A percentile compares a stretch with the other conserved stretches of the same genome.
Conservation (phyloP, 2,329 filamentous ascomycete genomes). For the Chaetomiaceae sp. region DNA sequence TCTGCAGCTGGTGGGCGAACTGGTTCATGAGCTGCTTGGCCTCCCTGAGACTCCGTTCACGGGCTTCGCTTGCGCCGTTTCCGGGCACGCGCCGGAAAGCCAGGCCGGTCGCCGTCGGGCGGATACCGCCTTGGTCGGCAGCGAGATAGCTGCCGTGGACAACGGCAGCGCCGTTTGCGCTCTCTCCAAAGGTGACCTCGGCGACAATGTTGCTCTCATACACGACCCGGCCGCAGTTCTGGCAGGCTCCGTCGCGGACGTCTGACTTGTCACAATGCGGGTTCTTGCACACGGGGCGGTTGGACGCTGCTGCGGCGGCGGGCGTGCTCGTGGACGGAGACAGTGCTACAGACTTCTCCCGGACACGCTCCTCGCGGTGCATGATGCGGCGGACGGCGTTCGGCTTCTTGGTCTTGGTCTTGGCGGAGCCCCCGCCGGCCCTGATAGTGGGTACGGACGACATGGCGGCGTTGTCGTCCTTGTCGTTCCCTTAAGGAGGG, state of each 20-base stretch:
- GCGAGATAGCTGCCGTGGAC: constrained; percentile 87
- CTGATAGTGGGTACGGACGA: constrained; percentile 12
- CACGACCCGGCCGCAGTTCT: constrained; percentile 78
- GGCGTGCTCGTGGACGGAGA: constrained; percentile 17
- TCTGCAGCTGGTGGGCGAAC: constrained; percentile 55
- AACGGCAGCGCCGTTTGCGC: constrained; percentile 75
- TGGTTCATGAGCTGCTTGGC: constrained; percentile 56
- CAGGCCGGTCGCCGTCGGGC: constrained; percentile 53
- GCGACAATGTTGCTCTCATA: constrained; percentile 86
- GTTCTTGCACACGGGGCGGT: constrained; percentile 53
- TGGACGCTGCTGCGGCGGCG: constrained; percentile 28
- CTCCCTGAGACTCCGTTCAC: constrained; percentile 58
- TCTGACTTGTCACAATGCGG: constrained; percentile 54
- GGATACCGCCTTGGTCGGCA: constrained; percentile 77
- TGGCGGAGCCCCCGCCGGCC: constrained; percentile 14
- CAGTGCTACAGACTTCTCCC: constrained; percentile 21
- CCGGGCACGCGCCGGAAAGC: constrained; percentile 54
- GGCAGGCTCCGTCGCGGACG: constrained; percentile 66
- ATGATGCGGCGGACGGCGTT: constrained; percentile 29
- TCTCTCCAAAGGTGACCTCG: constrained; percentile 89
- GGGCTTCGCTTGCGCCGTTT: constrained; percentile 51
- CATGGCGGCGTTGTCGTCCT: not conserved
- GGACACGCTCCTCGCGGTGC: constrained; percentile 23
- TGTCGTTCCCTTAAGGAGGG: not conserved
- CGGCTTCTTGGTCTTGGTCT: constrained; percentile 23